These are phyloP conservation scores for Eucalyptus polyanthemos DNA, from an alignment of 345 rosid genomes.

Conservation along the genomic window DNA sequence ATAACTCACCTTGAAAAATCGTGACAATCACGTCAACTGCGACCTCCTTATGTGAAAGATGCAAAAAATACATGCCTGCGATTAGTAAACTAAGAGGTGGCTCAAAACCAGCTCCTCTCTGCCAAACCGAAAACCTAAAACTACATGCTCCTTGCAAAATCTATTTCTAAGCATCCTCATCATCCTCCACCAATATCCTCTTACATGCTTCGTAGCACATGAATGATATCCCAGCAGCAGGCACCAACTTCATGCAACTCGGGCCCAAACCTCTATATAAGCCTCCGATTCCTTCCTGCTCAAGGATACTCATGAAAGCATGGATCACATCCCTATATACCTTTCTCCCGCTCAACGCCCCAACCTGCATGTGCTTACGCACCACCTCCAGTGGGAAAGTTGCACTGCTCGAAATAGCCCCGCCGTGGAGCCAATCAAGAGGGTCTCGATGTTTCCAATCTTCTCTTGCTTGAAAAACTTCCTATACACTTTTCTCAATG, in stretches of 20 bases:
- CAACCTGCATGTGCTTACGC: slow-evolving; percentile 97
- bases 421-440: slow-evolving; percentile 75
- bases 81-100: background rate
- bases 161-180: slow-evolving; percentile 25
- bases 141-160: background rate
- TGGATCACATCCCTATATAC: slow-evolving; percentile 81
- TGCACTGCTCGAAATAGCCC: slow-evolving; percentile 85
- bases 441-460: slow-evolving; percentile 83
- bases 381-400: slow-evolving; percentile 97
- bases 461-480: slow-evolving; percentile 62
- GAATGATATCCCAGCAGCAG: slow-evolving; percentile 97
- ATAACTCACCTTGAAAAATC: background rate
- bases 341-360: slow-evolving; percentile 80
- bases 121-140: background rate
- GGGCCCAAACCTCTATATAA: slow-evolving; percentile 89
- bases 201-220: slow-evolving; percentile 99
- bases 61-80: background rate
- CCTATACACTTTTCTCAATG: slow-evolving; percentile 61
- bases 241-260: slow-evolving; percentile 92
- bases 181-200: slow-evolving; percentile 61
- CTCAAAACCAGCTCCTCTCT: background rate
- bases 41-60: background rate
- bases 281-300: slow-evolving; percentile 72
- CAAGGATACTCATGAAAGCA: slow-evolving; percentile 73
- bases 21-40: background rate